Evolutionary conservation across 306 rosid genomes (phyloP).

Genomic region (Prunus fruticosa): DNA sequence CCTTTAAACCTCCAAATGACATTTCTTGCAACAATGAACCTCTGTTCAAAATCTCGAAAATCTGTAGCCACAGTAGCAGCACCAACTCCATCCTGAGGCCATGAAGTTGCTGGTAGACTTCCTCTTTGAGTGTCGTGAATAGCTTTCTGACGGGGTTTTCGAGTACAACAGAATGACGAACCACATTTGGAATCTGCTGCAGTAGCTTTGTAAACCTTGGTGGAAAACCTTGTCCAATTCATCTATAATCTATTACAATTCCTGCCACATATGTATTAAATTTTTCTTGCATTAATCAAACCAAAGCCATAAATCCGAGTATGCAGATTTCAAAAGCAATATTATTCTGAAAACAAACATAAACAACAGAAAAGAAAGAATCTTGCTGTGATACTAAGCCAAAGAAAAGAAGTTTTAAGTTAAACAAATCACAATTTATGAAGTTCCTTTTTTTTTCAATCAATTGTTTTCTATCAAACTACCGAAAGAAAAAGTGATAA

Average conservation of each 20-base stretch:
- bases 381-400: not conserved
- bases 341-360: not conserved
- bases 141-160: conserved; percentile 1
- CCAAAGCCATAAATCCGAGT: not conserved
- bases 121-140: conserved; percentile 8
- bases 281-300: not conserved
- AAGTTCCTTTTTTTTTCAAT: not conserved
- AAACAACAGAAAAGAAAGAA: not conserved
- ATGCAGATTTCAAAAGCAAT: not conserved
- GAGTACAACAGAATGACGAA: not conserved
- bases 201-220: conserved; percentile 9
- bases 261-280: not conserved
- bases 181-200: conserved; percentile 15
- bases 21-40: conserved; percentile 6
- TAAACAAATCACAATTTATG: not conserved
- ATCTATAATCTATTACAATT: conserved; percentile 15
- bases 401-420: not conserved
- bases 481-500: not conserved
- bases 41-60: conserved; percentile 13
- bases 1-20: conserved; percentile 9
- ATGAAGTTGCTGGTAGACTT: not conserved
- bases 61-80: conserved; percentile 4
- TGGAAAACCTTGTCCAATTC: conserved; percentile 36
- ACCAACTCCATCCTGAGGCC: not conserved
- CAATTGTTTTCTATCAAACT: not conserved